phyloP scores from a whole-genome alignment of 169 alveolate species.

The Cryptosporidium baileyi region DNA sequence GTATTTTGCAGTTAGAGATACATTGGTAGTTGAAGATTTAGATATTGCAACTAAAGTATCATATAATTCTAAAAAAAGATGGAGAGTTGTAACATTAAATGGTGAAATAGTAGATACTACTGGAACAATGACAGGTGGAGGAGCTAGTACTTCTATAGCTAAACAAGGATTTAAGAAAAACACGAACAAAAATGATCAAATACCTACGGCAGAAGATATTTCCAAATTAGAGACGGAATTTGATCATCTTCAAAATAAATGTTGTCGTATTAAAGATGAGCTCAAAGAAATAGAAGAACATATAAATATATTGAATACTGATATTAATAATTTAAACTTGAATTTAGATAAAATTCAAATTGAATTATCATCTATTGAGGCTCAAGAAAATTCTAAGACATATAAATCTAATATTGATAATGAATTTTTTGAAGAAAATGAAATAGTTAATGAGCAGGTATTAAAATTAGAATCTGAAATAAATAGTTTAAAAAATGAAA shows the following conservation, averaged over 20 bases:
- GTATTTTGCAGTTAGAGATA: constrained; percentile 88
- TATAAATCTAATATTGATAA: not conserved
- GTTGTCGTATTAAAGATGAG: not conserved
- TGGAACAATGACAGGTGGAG: constrained; percentile 94
- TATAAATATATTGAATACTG: not conserved
- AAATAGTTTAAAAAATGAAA: not conserved
- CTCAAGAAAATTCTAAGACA: not conserved
- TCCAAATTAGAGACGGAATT: constrained; percentile 2
- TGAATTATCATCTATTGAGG: constrained; percentile 15
- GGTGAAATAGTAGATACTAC: constrained; percentile 93
- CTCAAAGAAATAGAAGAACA: constrained; percentile 23
- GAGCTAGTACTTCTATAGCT: constrained; percentile 55
- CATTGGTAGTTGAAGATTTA: constrained; percentile 87
- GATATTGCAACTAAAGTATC: constrained; percentile 88
- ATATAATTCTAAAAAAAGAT: constrained; percentile 78
- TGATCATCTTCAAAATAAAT: not conserved
- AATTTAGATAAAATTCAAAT: constrained; percentile 11
- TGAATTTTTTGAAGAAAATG: not conserved
- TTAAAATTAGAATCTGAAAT: constrained; percentile 15
- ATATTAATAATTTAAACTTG: not conserved
- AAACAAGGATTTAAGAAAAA: constrained; percentile 26
- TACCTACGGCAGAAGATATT: constrained; percentile 27
- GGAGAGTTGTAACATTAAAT: constrained; percentile 90
- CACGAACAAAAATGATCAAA: not conserved
- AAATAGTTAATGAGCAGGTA: not conserved